These are phyloP conservation scores for Penicillium sp. DNA, from an alignment of 2,329 filamentous ascomycete species.

Conservation along the genomic window DNA sequence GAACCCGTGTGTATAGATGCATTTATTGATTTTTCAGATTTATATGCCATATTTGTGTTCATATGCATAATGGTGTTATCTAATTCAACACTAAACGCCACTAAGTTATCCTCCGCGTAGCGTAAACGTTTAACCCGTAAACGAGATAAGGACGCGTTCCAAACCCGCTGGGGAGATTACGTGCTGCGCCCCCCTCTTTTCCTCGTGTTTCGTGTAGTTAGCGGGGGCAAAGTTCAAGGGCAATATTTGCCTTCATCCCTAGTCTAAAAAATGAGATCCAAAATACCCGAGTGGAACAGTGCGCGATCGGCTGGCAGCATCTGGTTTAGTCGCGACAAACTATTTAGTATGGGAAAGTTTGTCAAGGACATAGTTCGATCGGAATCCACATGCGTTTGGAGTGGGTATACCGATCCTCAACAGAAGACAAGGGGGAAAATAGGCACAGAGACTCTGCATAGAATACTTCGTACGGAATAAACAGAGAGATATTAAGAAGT, in stretches of 20 bases:
- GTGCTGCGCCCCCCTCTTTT: neutral
- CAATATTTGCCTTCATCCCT: neutral
- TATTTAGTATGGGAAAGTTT: neutral
- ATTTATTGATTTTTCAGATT: neutral
- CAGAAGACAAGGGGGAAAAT: neutral
- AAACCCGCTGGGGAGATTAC: neutral
- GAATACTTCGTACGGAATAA: neutral
- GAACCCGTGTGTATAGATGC: neutral
- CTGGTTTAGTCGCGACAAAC: slow-evolving; percentile 6
- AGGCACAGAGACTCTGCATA: neutral
- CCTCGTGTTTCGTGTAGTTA: neutral
- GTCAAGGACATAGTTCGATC: slow-evolving; percentile 3
- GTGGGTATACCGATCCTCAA: neutral
- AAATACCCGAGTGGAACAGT: neutral
- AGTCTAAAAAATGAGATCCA: neutral
- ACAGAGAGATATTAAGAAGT: neutral
- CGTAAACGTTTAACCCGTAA: neutral
- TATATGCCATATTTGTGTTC: too few relatives aligned
- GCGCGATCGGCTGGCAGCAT: slow-evolving; percentile 8
- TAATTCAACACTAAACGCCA: neutral
- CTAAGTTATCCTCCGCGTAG: neutral
- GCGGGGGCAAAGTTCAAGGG: neutral
- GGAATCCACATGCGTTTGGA: slow-evolving; percentile 1
- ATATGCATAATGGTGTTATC: neutral
- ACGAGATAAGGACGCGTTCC: neutral